Conservation (phyloP, 116 monocot species). For the Trichopus zeylanicus region DNA sequence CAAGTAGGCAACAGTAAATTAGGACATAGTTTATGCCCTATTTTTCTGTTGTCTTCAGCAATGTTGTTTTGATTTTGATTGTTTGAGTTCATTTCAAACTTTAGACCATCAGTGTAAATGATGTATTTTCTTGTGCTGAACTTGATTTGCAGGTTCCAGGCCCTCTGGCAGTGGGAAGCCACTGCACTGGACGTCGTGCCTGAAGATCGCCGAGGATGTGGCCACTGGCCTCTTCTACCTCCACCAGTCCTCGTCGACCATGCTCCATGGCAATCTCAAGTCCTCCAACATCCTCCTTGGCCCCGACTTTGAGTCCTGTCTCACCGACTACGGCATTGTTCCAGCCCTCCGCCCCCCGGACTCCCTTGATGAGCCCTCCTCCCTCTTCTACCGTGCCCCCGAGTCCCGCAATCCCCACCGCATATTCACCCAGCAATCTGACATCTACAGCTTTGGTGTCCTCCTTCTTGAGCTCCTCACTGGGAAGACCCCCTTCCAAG, state of each 20-base stretch:
- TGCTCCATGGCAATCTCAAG: constrained; percentile 84
- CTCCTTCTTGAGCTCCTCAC: constrained; percentile 88
- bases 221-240: constrained; percentile 79
- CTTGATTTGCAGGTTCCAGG: constrained; percentile 72
- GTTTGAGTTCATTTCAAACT: no score
- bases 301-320: constrained; percentile 92
- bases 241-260: constrained; percentile 38
- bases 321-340: constrained; percentile 77
- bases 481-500: constrained; percentile 89
- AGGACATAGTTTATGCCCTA: no score
- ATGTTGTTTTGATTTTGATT: no score
- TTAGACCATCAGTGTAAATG: no score
- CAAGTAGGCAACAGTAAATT: no score
- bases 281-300: constrained; percentile 94
- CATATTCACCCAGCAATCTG: constrained; percentile 63
- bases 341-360: constrained; percentile 29
- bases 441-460: constrained; percentile 87
- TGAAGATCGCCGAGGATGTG: constrained; percentile 98
- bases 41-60: no score
- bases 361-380: constrained; percentile 11
- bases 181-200: constrained; percentile 93
- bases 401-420: constrained; percentile 35
- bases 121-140: no score
- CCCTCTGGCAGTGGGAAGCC: constrained; percentile 77
- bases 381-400: constrained; percentile 80